Conservation (phyloP, 2,329 filamentous ascomycete genomes). For the Colletotrichum ledebouriae region DNA sequence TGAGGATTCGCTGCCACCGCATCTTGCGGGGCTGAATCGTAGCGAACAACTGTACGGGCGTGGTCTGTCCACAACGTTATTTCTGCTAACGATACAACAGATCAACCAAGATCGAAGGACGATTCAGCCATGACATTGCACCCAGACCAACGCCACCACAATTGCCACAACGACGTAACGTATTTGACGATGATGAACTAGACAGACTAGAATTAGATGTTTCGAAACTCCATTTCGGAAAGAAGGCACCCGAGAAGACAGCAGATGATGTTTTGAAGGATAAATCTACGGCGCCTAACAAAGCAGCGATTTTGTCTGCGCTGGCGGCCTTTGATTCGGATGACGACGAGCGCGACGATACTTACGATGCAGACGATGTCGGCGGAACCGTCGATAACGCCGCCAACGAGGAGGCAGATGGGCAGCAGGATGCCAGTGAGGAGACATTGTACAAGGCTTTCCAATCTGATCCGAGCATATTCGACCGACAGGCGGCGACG, state of each 20-base stretch:
- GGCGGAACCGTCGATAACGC: constrained; percentile 85
- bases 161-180: constrained; percentile 74
- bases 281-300: constrained; percentile 75
- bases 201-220: constrained; percentile 77
- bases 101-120: constrained; percentile 39
- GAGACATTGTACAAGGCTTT: constrained; percentile 81
- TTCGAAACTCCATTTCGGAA: constrained; percentile 83
- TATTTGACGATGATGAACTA: constrained; percentile 86
- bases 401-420: constrained; percentile 68
- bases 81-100: constrained; percentile 46
- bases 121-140: constrained; percentile 58
- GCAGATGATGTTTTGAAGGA: constrained; percentile 81
- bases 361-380: constrained; percentile 92
- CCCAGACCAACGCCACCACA: constrained; percentile 71
- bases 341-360: constrained; percentile 97
- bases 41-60: constrained; percentile 72
- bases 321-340: constrained; percentile 92
- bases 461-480: constrained; percentile 73
- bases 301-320: constrained; percentile 89
- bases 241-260: constrained; percentile 71
- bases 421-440: constrained; percentile 69
- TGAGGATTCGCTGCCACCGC: constrained; percentile 78
- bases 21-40: constrained; percentile 75
- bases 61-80: neutral
- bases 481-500: constrained; percentile 79